Conservation (phyloP, 163 green algal species). For the Scenedesmus sp. region DNA sequence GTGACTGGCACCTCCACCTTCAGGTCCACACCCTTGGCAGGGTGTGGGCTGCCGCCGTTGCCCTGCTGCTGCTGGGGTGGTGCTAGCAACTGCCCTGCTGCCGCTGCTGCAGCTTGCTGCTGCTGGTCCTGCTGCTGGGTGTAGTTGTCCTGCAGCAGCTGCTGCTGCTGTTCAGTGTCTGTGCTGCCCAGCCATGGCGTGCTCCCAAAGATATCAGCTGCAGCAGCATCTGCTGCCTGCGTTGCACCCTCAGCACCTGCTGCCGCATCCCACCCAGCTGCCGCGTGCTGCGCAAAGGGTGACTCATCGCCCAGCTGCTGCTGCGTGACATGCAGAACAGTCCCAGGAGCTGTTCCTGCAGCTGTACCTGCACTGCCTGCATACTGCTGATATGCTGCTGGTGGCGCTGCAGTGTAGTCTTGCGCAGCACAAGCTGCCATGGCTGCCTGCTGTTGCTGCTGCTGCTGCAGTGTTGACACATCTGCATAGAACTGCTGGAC, state of each 20-base stretch:
- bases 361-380: not conserved
- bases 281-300: slow-evolving; percentile 16
- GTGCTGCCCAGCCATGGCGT: not conserved
- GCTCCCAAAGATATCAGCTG: not conserved
- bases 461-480: not conserved
- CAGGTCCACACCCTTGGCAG: not conserved
- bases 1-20: not conserved
- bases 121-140: not conserved
- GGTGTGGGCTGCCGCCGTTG: not conserved
- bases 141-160: not conserved
- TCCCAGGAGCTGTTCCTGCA: not conserved
- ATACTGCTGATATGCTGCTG: not conserved
- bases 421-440: not conserved
- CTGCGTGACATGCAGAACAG: not conserved
- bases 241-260: not conserved
- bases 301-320: slow-evolving; percentile 9
- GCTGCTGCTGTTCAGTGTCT: not conserved
- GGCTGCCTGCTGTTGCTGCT: not conserved
- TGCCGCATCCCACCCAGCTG: not conserved
- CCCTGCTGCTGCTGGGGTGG: not conserved
- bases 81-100: too few species aligned
- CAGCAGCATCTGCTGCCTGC: not conserved
- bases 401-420: not conserved
- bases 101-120: not conserved
- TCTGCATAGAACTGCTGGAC: not conserved